Base-by-base conservation (phyloP, 257 asterid species). In the Salvia hispanica region DNA sequence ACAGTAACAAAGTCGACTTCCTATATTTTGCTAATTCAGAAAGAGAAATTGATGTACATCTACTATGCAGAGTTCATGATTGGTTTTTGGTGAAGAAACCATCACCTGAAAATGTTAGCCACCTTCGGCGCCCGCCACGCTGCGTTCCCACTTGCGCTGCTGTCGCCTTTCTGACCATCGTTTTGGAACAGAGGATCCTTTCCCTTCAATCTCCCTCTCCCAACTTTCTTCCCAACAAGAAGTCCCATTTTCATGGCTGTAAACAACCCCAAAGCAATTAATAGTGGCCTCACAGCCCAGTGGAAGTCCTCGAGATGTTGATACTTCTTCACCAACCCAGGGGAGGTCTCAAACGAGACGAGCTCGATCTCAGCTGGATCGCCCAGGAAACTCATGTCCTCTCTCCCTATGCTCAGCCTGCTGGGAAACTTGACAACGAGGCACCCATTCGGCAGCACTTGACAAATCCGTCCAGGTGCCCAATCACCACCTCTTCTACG, bases 291-390 rank as follows among this genome's bases (percentile, higher is more conserved):
- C 48, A 89, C 91, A 1, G 87, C 88, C 96, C 98, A 92, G 79
- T 92, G 98, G 68, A 89, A 87, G 74, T 92, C 96, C 80, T 92
- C 98, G 2, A 89, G 72, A 64, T 87, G 98, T 59, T 87, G 87
- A 76, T 89, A 92, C 85, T 89, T 89, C 59, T 84, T 90, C 67
- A 83, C 79, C 74, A 87, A 11, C n/a, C 81, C 80, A 0, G 69
- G 77, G 28, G 89, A 84, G 8, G 85, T 82, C 48, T 76, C 73
- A 8, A 92, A 92, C 18, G 95, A 85, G 6, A 92, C 83, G 6
- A 77, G 52, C 71, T 92, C 95, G 1, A 87, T 92, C 69, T 92
- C 96, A 4, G 90, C 90, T 4, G 98, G 95, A 76, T 92, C 96
- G 33, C 89, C 95, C 75, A 89, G 70, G 79, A 74, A 85, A 61